Evolutionary conservation across 139 green algal genomes (phyloP), one percentile per base, ranked within the genome.

Genomic region (Asterochloris sp.): DNA sequence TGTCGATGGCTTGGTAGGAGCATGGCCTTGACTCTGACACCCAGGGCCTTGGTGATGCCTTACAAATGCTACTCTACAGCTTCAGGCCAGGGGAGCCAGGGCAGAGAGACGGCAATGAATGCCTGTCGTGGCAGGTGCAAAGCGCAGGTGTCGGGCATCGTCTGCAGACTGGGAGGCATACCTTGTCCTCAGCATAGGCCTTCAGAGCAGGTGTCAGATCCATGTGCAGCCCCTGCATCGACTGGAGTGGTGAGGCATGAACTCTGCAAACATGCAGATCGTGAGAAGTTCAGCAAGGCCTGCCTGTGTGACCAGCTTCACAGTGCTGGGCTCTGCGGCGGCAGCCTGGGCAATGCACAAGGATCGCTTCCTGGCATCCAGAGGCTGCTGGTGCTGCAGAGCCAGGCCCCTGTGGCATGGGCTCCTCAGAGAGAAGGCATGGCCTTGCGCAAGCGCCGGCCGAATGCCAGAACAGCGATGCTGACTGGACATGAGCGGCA

Each of bases 151-250:
- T 9, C 23, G 61, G 2, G 23, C 24, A 19, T 10, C 9, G 14
- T 54, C 19, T 19, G 24, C 69, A 17, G 16, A 38, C 69, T 76
- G 69, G 2, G 13, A 10, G 1, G 24, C 69, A 76, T 15, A 73
- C 77, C 63, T 81, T 73, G 47, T 81, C 77, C 16, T 81, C 77
- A 73, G 77, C 77, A 74, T 81, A 81, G 27, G 61, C 29, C 26
- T 73, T 73, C 23, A 81, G 62, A 29, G 28, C 73, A 28, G 26
- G 26, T 6, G 77, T 81, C 10, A 81, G 62, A 23, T 73, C 62
- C n/a, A 81, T 74, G 14, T 81, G 62, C 11, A 63, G 77, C 26
- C 77, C 77, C 73, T 81, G 77, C 27, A 81, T 62, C 9, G 74
- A 54, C 6, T 54, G 38, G 38, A 26, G 19, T 10, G 17, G 66